These are phyloP conservation scores for Lecanosticta acicola DNA, from an alignment of 2,329 filamentous ascomycete species.

Conservation along the genomic window DNA sequence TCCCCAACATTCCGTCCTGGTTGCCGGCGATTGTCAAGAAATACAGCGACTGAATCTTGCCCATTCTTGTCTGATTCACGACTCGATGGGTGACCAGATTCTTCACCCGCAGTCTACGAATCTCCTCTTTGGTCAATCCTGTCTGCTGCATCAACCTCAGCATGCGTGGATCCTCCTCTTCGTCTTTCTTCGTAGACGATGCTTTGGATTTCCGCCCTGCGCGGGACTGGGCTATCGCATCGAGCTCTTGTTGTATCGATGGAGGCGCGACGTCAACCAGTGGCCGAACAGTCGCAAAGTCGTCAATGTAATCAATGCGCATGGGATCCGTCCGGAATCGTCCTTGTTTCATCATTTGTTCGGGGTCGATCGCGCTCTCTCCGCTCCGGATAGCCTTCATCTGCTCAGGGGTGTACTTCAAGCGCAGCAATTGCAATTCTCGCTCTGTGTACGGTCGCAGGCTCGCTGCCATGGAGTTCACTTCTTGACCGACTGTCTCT, in stretches of 20 bases:
- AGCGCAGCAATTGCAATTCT: conserved; percentile 57
- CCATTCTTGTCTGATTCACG: conserved; percentile 89
- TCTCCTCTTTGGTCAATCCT: conserved; percentile 46
- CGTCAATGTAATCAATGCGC: conserved; percentile 70
- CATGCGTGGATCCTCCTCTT: conserved; percentile 40
- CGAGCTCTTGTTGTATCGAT: conserved; percentile 51
- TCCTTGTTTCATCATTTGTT: conserved; percentile 70
- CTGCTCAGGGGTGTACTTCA: conserved; percentile 74
- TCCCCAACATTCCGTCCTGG: conserved; percentile 73
- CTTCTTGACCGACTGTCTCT: neutral
- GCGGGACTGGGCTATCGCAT: conserved; percentile 47
- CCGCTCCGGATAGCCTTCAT: conserved; percentile 74
- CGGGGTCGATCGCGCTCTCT: conserved; percentile 67
- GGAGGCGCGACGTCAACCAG: conserved; percentile 43
- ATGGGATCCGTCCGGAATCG: conserved; percentile 66
- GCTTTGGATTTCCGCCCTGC: conserved; percentile 36
- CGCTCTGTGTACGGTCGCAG: conserved; percentile 56
- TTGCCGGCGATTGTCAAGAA: conserved; percentile 80
- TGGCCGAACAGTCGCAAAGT: conserved; percentile 71
- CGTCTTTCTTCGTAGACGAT: conserved; percentile 10
- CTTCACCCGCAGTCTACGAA: conserved; percentile 59
- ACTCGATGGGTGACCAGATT: conserved; percentile 68
- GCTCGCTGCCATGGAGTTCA: conserved; percentile 3
- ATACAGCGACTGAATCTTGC: conserved; percentile 77
- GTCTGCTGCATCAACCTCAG: conserved; percentile 53